Conservation (phyloP, 1,139 yeast genomes). For the Pneumocystis sp. region DNA sequence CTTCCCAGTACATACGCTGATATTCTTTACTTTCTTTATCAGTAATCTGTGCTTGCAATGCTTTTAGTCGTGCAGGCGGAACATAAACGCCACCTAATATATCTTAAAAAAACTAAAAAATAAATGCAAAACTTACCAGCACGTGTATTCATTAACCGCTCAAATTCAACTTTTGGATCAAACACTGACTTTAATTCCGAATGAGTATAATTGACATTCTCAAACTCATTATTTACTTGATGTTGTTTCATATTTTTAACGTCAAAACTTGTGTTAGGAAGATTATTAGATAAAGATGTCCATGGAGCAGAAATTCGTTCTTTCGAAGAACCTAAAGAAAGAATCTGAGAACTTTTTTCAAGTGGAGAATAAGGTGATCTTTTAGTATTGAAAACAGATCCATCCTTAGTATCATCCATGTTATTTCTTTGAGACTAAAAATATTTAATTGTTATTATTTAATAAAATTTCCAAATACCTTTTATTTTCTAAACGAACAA, state of each 20-base stretch:
- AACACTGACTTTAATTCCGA: conserved; percentile 8
- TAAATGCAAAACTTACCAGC: conserved; percentile 2
- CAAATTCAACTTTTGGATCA: conserved; percentile 28
- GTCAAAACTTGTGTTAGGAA: neutral
- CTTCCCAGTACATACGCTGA: conserved; percentile 44
- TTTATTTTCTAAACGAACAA: neutral
- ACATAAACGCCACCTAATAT: conserved; percentile 36
- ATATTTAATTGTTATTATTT: neutral
- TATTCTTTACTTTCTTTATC: conserved; percentile 25
- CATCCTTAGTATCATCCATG: neutral
- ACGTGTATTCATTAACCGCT: conserved; percentile 11
- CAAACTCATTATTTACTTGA: neutral
- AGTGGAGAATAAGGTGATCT: neutral
- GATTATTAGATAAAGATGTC: neutral
- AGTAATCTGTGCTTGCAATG: conserved; percentile 29
- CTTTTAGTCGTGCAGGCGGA: conserved; percentile 38
- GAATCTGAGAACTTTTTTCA: neutral
- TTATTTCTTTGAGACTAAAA: neutral
- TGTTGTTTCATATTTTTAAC: neutral
- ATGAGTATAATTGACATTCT: neutral
- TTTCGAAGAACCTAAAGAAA: neutral
- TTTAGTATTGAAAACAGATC: neutral
- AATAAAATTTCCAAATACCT: neutral
- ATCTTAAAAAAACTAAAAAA: conserved; percentile 24
- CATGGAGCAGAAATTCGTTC: neutral